A percentile compares a stretch with the other conserved stretches of the same genome.
These are phyloP conservation scores for Closterium sp. DNA, from an alignment of 139 green algal genomes.

Conservation along the genomic window DNA sequence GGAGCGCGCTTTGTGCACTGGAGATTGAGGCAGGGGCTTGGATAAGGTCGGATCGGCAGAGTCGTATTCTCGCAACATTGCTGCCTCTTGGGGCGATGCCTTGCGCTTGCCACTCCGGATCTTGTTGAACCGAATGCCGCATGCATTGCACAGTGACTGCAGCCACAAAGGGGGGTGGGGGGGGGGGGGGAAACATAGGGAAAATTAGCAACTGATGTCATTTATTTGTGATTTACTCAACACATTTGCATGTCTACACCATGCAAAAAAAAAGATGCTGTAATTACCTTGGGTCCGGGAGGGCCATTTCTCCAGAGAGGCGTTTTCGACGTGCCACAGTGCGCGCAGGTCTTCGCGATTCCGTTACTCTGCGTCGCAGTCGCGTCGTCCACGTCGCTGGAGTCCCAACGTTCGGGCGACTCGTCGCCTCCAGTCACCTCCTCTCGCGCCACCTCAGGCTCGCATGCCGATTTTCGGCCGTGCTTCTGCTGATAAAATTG, in stretches of 20 bases:
- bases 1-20: too few relatives aligned
- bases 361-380: too few relatives aligned
- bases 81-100: background rate
- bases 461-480: too few relatives aligned
- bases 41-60: too few relatives aligned
- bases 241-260: background rate
- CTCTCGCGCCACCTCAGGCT: too few relatives aligned
- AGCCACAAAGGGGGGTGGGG: background rate
- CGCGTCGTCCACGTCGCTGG: too few relatives aligned
- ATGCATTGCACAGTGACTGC: constrained; percentile 37
- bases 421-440: too few relatives aligned
- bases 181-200: too few relatives aligned
- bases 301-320: constrained; percentile 30
- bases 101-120: constrained; percentile 1
- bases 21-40: too few relatives aligned
- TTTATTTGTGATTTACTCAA: background rate
- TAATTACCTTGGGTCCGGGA: constrained; percentile 20
- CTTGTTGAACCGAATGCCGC: constrained; percentile 32
- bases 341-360: background rate
- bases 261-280: background rate
- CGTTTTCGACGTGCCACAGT: constrained; percentile 17
- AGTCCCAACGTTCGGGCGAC: too few relatives aligned
- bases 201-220: background rate
- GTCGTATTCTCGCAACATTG: background rate
- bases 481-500: too few relatives aligned